Base-by-base conservation (phyloP, 1,284 basidiomycete species). In the Boletus smithii region DNA sequence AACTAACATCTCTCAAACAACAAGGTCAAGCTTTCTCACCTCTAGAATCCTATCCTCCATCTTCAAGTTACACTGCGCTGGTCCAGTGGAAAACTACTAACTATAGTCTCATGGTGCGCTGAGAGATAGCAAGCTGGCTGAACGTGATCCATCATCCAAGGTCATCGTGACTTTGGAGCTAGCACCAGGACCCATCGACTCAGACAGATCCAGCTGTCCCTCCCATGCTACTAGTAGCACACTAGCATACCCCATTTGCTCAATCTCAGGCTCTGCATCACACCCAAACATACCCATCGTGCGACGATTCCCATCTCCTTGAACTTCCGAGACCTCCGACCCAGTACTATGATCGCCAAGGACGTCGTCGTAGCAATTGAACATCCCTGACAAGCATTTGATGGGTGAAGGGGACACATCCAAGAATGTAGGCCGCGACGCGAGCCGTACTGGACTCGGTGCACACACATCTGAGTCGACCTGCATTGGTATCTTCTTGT, bases 1-100 rank as follows among this genome's bases (percentile, higher is more conserved):
- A 52, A 59, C 59, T 26, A 78, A 48, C 70, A 82, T 72, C 38
- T 72, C 69, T 47, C 73, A 63, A 32, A 81, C 77, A 10, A 75
- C 49, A 51, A 80, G 53, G 58, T 84, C 82, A 52, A 65, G 62
- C 51, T 68, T 54, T 46, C 81, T 68, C 48, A 55, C 68, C 55
- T 70, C 65, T 48, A 83, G 58, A 16, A 71, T 51, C 29, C 69
- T 59, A 30, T 59, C 61, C 9, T 48, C 57, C 58, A 72, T 57
- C 43, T 69, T n/a, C n/a, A n/a, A n/a, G n/a, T n/a, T n/a, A n/a
- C 61, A 20, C 42, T 24, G 34, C 56, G 59, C 11, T n/a, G 60
- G 53, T 14, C 69, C 70, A 7, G 55, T 53, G 1, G 53, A 46
- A n/a, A n/a, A n/a, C n/a, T n/a, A 23, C 22, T 7, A 13, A 53